phyloP scores from a whole-genome alignment of 805 yeast genomes.

The Candida boleticola region DNA sequence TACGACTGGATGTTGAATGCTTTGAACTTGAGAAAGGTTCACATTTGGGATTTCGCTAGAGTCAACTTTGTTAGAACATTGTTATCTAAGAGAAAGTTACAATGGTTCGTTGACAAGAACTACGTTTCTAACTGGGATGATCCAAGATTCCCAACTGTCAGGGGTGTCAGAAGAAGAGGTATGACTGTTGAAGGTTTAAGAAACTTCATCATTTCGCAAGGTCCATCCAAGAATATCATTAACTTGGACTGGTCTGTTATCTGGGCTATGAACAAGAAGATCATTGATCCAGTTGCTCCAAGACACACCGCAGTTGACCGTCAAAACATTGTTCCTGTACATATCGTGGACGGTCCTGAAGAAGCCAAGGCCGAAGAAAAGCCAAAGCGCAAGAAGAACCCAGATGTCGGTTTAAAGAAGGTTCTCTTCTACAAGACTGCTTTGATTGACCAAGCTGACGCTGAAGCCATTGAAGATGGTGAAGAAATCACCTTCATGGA shows the following conservation, averaged over 20 bases:
- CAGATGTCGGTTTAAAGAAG: conserved; percentile 82
- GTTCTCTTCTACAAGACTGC: conserved; percentile 64
- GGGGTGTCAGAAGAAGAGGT: conserved; percentile 99
- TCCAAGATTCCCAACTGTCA: conserved; percentile 98
- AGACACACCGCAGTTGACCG: conserved; percentile 81
- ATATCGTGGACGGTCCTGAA: conserved; percentile 64
- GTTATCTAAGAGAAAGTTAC: conserved; percentile 94
- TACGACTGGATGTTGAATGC: conserved; percentile 93
- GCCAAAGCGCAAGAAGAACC: conserved; percentile 94
- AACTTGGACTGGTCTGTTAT: conserved; percentile 96
- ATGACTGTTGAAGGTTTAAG: conserved; percentile 98
- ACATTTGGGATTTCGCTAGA: conserved; percentile 97
- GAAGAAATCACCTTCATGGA: conserved; percentile 98
- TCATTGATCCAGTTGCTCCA: conserved; percentile 96
- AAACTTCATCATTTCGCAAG: conserved; percentile 91
- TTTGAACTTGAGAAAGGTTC: conserved; percentile 82
- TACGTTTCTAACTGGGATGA: conserved; percentile 96
- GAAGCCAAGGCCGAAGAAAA: conserved; percentile 63
- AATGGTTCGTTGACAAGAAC: conserved; percentile 96
- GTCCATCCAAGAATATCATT: conserved; percentile 95
- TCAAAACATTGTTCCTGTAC: conserved; percentile 66
- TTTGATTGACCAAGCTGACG: conserved; percentile 84
- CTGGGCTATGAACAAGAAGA: conserved; percentile 97
- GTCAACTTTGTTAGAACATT: conserved; percentile 95
- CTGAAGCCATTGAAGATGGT: conserved; percentile 61